These are phyloP conservation scores for Fusarium sp. DNA, from an alignment of 2,329 filamentous ascomycete genomes.

Conservation along the genomic window DNA sequence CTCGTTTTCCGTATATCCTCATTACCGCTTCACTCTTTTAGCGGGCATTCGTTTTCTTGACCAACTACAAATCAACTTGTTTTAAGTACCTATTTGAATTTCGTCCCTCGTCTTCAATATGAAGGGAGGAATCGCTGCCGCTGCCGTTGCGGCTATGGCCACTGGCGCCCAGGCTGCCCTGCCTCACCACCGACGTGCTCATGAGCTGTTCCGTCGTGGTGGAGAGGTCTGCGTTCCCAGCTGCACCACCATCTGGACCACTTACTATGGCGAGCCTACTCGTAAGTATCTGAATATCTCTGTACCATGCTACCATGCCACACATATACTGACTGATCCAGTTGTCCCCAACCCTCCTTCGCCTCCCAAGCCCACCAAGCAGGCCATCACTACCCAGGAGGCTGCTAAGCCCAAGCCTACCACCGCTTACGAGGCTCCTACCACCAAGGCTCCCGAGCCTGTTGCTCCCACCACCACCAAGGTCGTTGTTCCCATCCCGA, in stretches of 20 bases:
- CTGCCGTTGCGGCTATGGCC: conserved; percentile 70
- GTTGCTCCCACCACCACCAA: conserved; percentile 48
- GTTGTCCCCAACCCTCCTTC: conserved; percentile 55
- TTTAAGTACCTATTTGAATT: conserved; percentile 15
- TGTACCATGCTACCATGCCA: neutral
- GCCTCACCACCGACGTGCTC: conserved; percentile 71
- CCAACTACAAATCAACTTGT: conserved; percentile 39
- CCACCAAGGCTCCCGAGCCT: conserved; percentile 27
- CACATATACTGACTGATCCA: conserved; percentile 41
- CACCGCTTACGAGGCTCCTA: conserved; percentile 22
- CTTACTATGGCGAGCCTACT: conserved; percentile 73
- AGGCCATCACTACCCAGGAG: conserved; percentile 28
- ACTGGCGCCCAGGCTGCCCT: conserved; percentile 65
- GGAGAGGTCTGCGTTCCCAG: conserved; percentile 65
- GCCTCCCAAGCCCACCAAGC: conserved; percentile 35
- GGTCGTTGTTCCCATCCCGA: conserved; percentile 62
- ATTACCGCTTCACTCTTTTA: conserved; percentile 88
- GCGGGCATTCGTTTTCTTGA: conserved; percentile 76
- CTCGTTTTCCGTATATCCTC: conserved; percentile 56
- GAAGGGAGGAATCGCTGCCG: conserved; percentile 77
- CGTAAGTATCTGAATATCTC: conserved; percentile 59
- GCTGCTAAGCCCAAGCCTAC: conserved; percentile 26
- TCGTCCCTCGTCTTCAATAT: conserved; percentile 65
- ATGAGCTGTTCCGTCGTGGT: conserved; percentile 68
- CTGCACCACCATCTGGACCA: conserved; percentile 81